These are phyloP conservation scores for Ambrosia artemisiifolia DNA, from an alignment of 129 eudicot genomes.

Conservation along the genomic window DNA sequence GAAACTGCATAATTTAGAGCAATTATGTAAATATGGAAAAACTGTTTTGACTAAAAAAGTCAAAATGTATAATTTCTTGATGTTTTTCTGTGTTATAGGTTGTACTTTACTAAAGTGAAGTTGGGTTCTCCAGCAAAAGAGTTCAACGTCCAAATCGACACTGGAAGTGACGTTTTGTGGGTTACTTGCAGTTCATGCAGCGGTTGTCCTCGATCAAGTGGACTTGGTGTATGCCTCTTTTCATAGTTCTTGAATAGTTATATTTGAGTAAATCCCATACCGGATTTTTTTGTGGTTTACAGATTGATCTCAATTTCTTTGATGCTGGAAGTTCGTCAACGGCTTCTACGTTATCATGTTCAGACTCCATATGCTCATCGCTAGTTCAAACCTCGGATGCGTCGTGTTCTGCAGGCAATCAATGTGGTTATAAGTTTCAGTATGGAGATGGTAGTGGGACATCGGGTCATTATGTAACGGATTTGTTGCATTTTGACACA, in stretches of 20 bases:
- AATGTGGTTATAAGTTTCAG: conserved; percentile 67
- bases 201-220: conserved; percentile 84
- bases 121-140: conserved; percentile 92
- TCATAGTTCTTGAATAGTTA: background rate
- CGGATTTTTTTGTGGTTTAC: conserved; percentile 1
- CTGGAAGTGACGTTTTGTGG: conserved; percentile 95
- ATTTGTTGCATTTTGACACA: conserved; percentile 72
- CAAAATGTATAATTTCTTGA: background rate
- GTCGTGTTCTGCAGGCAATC: conserved; percentile 62
- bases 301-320: conserved; percentile 74
- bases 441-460: conserved; percentile 98
- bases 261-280: conserved; percentile 1
- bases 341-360: conserved; percentile 69
- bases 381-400: conserved; percentile 57
- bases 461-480: conserved; percentile 75
- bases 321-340: conserved; percentile 73
- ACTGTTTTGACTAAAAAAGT: conserved; percentile 21
- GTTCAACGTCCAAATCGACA: conserved; percentile 89
- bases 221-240: conserved; percentile 63
- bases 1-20: background rate
- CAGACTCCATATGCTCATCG: conserved; percentile 68
- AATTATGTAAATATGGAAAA: conserved; percentile 6
- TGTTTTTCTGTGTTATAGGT: conserved; percentile 33
- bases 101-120: conserved; percentile 80
- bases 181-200: conserved; percentile 76